phyloP scores from a whole-genome alignment of 2,329 filamentous ascomycete genomes.

The Rhynchosporium agropyri region DNA sequence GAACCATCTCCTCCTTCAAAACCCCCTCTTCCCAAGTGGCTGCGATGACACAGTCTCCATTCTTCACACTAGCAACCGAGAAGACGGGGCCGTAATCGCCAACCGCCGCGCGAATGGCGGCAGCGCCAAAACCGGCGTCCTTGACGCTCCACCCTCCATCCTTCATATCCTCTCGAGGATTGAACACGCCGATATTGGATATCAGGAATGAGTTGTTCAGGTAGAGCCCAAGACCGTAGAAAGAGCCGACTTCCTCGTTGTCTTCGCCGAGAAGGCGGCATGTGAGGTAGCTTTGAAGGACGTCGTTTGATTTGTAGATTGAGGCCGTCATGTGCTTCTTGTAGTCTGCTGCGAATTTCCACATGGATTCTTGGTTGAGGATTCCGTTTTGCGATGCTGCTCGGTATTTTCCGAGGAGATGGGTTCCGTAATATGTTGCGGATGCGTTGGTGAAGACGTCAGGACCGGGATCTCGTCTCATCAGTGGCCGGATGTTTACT shows the following conservation, averaged over 20 bases:
- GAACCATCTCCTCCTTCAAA: conserved; percentile 26
- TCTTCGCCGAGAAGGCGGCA: conserved; percentile 28
- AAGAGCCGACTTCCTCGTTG: conserved; percentile 24
- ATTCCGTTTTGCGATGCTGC: neutral
- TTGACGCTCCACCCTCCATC: conserved; percentile 25
- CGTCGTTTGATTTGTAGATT: conserved; percentile 17
- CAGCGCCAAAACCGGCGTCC: conserved; percentile 25
- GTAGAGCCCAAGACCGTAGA: conserved; percentile 21
- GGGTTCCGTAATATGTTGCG: conserved; percentile 19
- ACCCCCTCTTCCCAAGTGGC: conserved; percentile 27
- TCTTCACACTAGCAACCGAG: conserved; percentile 21
- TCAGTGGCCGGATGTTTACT: conserved; percentile 23
- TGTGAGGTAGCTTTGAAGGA: conserved; percentile 20
- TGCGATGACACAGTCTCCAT: conserved; percentile 26
- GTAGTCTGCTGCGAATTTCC: conserved; percentile 24
- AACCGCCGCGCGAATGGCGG: conserved; percentile 22
- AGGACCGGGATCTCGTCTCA: conserved; percentile 13
- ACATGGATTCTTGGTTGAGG: conserved; percentile 12
- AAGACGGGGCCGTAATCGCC: conserved; percentile 25
- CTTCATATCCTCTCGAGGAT: conserved; percentile 20
- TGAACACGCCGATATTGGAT: conserved; percentile 26
- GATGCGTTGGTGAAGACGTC: conserved; percentile 27
- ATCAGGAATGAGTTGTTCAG: conserved; percentile 27
- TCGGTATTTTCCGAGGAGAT: conserved; percentile 23
- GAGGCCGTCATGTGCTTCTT: conserved; percentile 23